These are phyloP conservation scores for Ambrosia artemisiifolia DNA, from an alignment of 129 eudicot genomes.

Conservation along the genomic window DNA sequence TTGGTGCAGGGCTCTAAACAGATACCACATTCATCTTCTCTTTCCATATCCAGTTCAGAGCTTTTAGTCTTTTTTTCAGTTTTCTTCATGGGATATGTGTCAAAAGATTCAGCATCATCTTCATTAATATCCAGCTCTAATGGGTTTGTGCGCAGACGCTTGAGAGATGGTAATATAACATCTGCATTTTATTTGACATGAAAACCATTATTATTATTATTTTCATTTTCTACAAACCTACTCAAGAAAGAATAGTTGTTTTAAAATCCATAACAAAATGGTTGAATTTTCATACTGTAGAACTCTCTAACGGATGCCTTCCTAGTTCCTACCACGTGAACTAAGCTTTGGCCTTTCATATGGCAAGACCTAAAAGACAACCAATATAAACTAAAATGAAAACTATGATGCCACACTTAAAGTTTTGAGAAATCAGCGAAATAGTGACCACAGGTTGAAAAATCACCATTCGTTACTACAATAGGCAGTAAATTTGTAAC, in stretches of 20 bases:
- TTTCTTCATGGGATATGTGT: conserved; percentile 20
- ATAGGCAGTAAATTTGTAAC: background rate
- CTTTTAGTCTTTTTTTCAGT: conserved; percentile 25
- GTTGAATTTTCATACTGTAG: conserved; percentile 46
- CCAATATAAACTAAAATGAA: background rate
- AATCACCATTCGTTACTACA: background rate
- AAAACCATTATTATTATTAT: background rate
- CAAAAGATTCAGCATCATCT: conserved; percentile 18
- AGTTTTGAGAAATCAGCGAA: background rate
- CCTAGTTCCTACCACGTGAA: conserved; percentile 48
- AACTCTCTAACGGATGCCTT: conserved; percentile 59
- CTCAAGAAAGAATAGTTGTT: background rate
- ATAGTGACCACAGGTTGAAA: background rate
- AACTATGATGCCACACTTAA: background rate
- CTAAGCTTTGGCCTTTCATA: conserved; percentile 40
- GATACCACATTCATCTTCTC: conserved; percentile 89
- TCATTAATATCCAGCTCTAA: conserved; percentile 29
- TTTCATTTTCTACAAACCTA: background rate
- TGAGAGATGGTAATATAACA: conserved; percentile 58
- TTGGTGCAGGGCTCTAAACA: conserved; percentile 74
- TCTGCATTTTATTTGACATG: conserved; percentile 25
- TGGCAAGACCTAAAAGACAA: conserved; percentile 41
- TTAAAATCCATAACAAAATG: conserved; percentile 4
- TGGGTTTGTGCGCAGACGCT: conserved; percentile 36
- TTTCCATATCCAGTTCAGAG: conserved; percentile 45